Percentiles rank a stretch among this genome's conserved stretches.
These are phyloP conservation scores for Barnettozyma botsteinii DNA, from an alignment of 805 yeast genomes.

Conservation along the genomic window DNA sequence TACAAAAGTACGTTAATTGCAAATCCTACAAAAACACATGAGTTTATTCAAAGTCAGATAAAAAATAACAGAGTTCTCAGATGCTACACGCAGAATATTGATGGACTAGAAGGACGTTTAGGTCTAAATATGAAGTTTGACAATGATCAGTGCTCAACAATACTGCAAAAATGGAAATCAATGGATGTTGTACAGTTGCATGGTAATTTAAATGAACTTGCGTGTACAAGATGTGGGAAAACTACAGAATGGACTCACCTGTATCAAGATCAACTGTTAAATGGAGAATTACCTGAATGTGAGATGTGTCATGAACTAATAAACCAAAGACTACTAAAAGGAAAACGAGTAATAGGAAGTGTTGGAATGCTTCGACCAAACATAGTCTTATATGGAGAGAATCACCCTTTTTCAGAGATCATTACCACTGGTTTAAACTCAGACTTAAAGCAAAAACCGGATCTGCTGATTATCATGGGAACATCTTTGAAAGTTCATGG, in stretches of 20 bases:
- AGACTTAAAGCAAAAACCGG: constrained; percentile 68
- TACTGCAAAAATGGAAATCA: constrained; percentile 45
- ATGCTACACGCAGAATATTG: constrained; percentile 94
- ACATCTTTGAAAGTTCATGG: constrained; percentile 92
- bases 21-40: constrained; percentile 78
- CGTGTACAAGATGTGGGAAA: constrained; percentile 68
- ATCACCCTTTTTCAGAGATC: constrained; percentile 82
- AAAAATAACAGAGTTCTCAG: constrained; percentile 60
- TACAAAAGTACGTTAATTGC: constrained; percentile 61
- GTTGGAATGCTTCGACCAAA: constrained; percentile 82
- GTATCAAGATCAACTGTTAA: constrained; percentile 39
- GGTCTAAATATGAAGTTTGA: constrained; percentile 57
- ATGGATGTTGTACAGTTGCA: constrained; percentile 84
- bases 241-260: constrained; percentile 57
- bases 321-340: constrained; percentile 51
- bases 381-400: constrained; percentile 89
- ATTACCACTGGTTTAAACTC: constrained; percentile 62
- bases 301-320: constrained; percentile 55
- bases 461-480: constrained; percentile 81
- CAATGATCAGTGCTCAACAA: constrained; percentile 17
- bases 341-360: constrained; percentile 66
- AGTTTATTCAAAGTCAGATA: constrained; percentile 44
- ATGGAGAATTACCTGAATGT: constrained; percentile 75
- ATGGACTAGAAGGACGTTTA: constrained; percentile 68
- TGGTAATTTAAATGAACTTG: constrained; percentile 73